These are phyloP conservation scores for Colletotrichum sp. DNA, from an alignment of 2,329 filamentous ascomycete species.

Conservation along the genomic window DNA sequence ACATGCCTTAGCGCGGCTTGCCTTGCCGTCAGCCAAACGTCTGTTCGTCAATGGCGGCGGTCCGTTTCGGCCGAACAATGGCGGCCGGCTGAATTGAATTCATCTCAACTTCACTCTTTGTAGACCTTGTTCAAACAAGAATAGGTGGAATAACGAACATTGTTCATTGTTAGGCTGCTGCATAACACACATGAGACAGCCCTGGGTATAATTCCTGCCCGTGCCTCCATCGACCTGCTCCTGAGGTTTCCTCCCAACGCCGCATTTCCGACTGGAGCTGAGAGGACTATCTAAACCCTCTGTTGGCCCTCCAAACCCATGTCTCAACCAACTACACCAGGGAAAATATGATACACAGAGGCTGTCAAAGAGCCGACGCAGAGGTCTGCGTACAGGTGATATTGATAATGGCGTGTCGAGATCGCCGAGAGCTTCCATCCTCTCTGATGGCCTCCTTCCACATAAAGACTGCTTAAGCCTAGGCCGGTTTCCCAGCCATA, in stretches of 20 bases:
- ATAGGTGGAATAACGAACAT: background rate
- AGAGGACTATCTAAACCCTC: constrained; percentile 59
- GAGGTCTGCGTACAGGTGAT: background rate
- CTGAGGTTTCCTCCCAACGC: constrained; percentile 14
- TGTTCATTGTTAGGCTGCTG: background rate
- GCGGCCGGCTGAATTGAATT: background rate
- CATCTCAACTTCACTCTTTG: background rate
- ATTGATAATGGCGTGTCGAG: constrained; percentile 10
- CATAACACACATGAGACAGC: constrained; percentile 5
- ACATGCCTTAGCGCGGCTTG: constrained; percentile 2
- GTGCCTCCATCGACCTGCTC: background rate
- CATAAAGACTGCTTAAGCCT: constrained; percentile 21
- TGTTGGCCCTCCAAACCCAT: constrained; percentile 38
- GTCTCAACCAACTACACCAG: constrained; percentile 2
- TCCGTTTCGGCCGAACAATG: background rate
- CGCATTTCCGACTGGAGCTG: constrained; percentile 35
- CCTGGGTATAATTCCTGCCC: constrained; percentile 15
- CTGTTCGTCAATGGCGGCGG: background rate
- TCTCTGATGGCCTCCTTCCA: background rate
- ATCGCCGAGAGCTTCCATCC: background rate
- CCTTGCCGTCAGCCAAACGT: background rate
- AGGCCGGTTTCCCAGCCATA: constrained; percentile 13
- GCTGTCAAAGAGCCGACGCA: background rate
- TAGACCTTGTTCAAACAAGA: background rate
- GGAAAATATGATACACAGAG: background rate